A percentile compares a stretch with the other conserved stretches of the same genome.
These are phyloP conservation scores for Williopsis jadinii DNA, from an alignment of 1,139 yeast species.

Conservation along the genomic window DNA sequence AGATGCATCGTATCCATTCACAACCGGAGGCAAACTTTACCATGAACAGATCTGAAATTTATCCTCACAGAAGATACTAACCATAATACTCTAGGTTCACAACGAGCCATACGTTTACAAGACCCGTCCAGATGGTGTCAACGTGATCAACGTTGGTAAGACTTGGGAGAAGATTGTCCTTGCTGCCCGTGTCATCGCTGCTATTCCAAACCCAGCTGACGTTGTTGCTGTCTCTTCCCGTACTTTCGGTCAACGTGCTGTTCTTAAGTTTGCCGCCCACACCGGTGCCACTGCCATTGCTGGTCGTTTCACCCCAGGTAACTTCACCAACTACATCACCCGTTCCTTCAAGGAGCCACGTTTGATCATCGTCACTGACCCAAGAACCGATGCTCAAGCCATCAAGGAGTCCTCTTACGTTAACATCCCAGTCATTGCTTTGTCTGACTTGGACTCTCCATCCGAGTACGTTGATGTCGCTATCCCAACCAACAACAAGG, in stretches of 20 bases:
- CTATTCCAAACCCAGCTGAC: slow-evolving; percentile 97
- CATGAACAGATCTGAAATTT: too few relatives aligned
- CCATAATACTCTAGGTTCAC: slow-evolving; percentile 58
- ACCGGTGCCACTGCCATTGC: slow-evolving; percentile 99
- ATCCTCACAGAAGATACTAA: slow-evolving; percentile 28
- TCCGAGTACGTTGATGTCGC: slow-evolving; percentile 99
- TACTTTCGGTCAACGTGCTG: slow-evolving; percentile 99
- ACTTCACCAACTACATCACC: slow-evolving; percentile 99
- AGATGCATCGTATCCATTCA: too few relatives aligned
- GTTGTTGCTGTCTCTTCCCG: slow-evolving; percentile 99
- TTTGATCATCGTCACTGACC: slow-evolving; percentile 97
- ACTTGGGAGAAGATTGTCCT: slow-evolving; percentile 99
- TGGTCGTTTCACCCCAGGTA: slow-evolving; percentile 99
- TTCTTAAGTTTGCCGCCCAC: slow-evolving; percentile 98
- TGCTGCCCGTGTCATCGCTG: slow-evolving; percentile 99
- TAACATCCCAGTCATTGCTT: slow-evolving; percentile 99
- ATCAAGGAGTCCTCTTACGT: slow-evolving; percentile 99
- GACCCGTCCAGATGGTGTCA: slow-evolving; percentile 99
- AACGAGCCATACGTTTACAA: slow-evolving; percentile 99
- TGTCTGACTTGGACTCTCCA: slow-evolving; percentile 98
- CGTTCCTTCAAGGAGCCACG: slow-evolving; percentile 99
- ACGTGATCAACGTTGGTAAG: slow-evolving; percentile 96
- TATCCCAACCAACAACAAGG: slow-evolving; percentile 99
- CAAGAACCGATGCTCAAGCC: slow-evolving; percentile 99
- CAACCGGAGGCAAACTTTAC: too few relatives aligned